Conservation (phyloP, 2,329 filamentous ascomycete genomes). For the Colletotrichum sp. region DNA sequence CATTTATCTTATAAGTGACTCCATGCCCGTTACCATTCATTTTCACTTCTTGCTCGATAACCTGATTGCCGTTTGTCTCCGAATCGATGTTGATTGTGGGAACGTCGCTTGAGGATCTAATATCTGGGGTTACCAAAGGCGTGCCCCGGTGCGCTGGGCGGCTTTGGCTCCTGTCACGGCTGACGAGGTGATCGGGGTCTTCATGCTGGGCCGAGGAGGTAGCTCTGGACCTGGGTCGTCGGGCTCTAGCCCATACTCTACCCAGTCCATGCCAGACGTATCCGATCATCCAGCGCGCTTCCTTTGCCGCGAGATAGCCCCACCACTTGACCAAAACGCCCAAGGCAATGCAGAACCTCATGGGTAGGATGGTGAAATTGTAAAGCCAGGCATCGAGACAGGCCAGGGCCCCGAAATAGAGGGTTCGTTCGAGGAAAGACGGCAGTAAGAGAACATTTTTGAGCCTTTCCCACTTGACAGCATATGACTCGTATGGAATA, state of each 20-base stretch:
- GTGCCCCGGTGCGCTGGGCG: background rate
- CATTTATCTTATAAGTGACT: slow-evolving; percentile 7
- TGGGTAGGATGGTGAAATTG: slow-evolving; percentile 91
- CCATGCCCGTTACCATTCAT: slow-evolving; percentile 10
- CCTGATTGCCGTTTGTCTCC: slow-evolving; percentile 19
- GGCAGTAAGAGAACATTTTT: slow-evolving; percentile 88
- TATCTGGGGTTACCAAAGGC: background rate
- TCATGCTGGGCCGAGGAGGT: background rate
- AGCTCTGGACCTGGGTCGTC: slow-evolving; percentile 27
- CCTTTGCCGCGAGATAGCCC: slow-evolving; percentile 73
- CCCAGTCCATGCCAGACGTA: slow-evolving; percentile 84
- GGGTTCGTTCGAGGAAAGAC: slow-evolving; percentile 79
- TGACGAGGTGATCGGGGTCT: background rate
- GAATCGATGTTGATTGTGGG: background rate
- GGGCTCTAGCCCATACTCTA: slow-evolving; percentile 70
- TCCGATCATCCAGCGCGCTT: slow-evolving; percentile 71
- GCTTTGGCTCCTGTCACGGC: slow-evolving; percentile 14
- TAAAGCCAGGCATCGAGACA: slow-evolving; percentile 97
- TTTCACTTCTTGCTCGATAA: slow-evolving; percentile 27
- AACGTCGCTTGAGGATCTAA: background rate
- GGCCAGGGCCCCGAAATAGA: slow-evolving; percentile 87
- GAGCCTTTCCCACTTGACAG: slow-evolving; percentile 88
- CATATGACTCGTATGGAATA: slow-evolving; percentile 87
- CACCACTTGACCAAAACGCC: slow-evolving; percentile 81
- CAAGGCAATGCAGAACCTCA: slow-evolving; percentile 84